A percentile compares a stretch with the other conserved stretches of the same genome.
Evolutionary conservation across 2,329 filamentous ascomycete genomes (phyloP).

Genomic region (Paracamarosporium sp.): DNA sequence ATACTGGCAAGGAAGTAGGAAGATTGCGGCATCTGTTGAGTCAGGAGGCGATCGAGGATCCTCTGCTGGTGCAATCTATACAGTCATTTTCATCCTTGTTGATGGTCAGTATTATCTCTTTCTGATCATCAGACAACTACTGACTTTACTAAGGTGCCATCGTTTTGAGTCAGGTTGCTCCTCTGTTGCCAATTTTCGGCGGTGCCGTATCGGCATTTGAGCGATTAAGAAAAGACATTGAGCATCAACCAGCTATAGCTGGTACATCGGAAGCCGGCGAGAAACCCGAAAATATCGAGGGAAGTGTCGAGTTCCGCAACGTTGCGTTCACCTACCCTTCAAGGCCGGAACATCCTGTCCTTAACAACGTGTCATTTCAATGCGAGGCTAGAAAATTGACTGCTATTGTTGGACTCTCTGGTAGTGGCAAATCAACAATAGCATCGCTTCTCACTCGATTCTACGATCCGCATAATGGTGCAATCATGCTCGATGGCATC

Average conservation of each 20-base stretch:
- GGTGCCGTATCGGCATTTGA: constrained; percentile 61
- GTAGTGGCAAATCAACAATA: constrained; percentile 52
- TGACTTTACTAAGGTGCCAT: constrained; percentile 48
- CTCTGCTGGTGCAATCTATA: constrained; percentile 58
- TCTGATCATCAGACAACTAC: not conserved
- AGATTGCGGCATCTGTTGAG: constrained; percentile 55
- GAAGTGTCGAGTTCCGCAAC: constrained; percentile 53
- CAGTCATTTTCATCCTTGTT: constrained; percentile 62
- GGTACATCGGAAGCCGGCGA: constrained; percentile 39
- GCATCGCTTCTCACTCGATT: constrained; percentile 46
- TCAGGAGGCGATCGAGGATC: constrained; percentile 31
- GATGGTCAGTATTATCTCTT: constrained; percentile 47
- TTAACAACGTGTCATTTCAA: constrained; percentile 45
- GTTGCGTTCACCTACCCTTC: constrained; percentile 53
- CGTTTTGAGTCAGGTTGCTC: constrained; percentile 54
- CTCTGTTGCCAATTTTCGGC: constrained; percentile 58
- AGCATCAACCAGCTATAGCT: constrained; percentile 52
- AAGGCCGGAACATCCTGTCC: constrained; percentile 46
- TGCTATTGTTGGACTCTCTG: constrained; percentile 52
- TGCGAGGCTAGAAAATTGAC: constrained; percentile 49
- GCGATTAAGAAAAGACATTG: constrained; percentile 65
- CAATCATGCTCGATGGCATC: constrained; percentile 63
- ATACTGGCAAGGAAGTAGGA: constrained; percentile 70
- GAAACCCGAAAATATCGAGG: constrained; percentile 46
- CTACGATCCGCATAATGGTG: constrained; percentile 58